Percentiles rank a stretch among this genome's conserved stretches.
These are phyloP conservation scores for Sanguinoderma infundibulare DNA, from an alignment of 1,284 basidiomycete genomes.

Conservation along the genomic window DNA sequence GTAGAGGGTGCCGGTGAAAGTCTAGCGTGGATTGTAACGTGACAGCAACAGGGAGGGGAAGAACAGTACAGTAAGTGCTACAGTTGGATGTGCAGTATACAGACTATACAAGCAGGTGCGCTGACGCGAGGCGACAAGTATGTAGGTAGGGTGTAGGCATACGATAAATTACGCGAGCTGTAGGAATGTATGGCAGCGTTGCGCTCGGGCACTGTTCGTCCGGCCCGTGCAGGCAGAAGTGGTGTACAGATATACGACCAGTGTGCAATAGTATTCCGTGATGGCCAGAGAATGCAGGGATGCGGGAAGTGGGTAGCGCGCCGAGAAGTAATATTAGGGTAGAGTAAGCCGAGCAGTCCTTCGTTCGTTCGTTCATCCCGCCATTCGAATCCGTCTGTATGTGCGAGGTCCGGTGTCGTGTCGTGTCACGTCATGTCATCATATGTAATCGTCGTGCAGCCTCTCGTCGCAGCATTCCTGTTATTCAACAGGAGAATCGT, in stretches of 20 bases:
- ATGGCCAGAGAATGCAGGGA: not conserved
- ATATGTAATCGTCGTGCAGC: conserved; percentile 14
- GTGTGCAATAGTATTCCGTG: conserved; percentile 9
- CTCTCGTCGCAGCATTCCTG: too few species aligned
- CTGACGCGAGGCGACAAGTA: conserved; percentile 12
- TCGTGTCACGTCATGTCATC: conserved; percentile 9
- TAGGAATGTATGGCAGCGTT: conserved; percentile 1
- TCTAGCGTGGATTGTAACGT: not conserved
- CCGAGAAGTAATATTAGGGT: not conserved
- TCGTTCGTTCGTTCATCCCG: too few species aligned
- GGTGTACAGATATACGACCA: conserved; percentile 7
- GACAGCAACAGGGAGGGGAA: not conserved
- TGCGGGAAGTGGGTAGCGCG: not conserved
- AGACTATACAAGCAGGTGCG: conserved; percentile 14
- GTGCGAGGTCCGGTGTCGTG: conserved; percentile 24
- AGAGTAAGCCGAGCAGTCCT: not conserved
- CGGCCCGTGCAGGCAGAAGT: not conserved
- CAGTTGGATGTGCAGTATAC: not conserved
- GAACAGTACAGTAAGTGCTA: conserved; percentile 4
- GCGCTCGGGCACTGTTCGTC: not conserved
- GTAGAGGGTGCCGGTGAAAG: conserved; percentile 21
- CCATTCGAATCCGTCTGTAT: not conserved
- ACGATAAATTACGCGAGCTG: conserved; percentile 25
- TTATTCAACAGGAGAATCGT: too few species aligned
- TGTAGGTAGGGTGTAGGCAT: conserved; percentile 18